Evolutionary conservation across 176 grass and related monocot species (phyloP).

Genomic region (Cymbopogon citratus): DNA sequence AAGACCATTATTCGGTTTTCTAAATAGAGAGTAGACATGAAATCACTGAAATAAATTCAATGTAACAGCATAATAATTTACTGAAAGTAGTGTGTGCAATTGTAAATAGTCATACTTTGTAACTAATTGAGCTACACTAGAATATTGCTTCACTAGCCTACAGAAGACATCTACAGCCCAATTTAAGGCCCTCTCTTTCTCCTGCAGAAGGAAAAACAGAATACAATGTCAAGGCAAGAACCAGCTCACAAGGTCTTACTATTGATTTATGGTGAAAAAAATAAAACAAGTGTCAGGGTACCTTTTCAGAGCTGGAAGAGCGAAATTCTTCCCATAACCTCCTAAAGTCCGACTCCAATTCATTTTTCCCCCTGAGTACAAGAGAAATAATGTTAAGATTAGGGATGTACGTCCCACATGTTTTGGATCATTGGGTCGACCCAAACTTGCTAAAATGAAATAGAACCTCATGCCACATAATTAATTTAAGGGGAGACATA

Average conservation of each 20-base stretch:
- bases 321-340: slow-evolving; percentile 99
- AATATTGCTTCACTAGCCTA: slow-evolving; percentile 95
- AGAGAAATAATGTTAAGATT: slow-evolving; percentile 25
- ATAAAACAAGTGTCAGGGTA: slow-evolving; percentile 9
- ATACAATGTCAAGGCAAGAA: slow-evolving; percentile 33
- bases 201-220: slow-evolving; percentile 50
- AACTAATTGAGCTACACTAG: slow-evolving; percentile 91
- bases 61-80: background rate
- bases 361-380: slow-evolving; percentile 70
- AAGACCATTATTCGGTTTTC: slow-evolving; percentile 2
- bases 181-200: slow-evolving; percentile 98
- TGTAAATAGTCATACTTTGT: slow-evolving; percentile 57
- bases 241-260: slow-evolving; percentile 1
- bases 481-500: background rate
- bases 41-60: slow-evolving; percentile 14
- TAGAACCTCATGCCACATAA: background rate
- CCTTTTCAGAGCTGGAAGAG: slow-evolving; percentile 98
- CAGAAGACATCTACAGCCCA: slow-evolving; percentile 95
- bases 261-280: slow-evolving; percentile 19
- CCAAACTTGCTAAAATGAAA: background rate
- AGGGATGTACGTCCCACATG: background rate
- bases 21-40: slow-evolving; percentile 1
- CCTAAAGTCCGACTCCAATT: slow-evolving; percentile 87
- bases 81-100: background rate
- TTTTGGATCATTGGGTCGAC: background rate